Percentiles rank a stretch among this genome's conserved stretches.
These are phyloP conservation scores for Rauvolfia tetraphylla DNA, from an alignment of 257 asterid genomes.

Conservation along the genomic window DNA sequence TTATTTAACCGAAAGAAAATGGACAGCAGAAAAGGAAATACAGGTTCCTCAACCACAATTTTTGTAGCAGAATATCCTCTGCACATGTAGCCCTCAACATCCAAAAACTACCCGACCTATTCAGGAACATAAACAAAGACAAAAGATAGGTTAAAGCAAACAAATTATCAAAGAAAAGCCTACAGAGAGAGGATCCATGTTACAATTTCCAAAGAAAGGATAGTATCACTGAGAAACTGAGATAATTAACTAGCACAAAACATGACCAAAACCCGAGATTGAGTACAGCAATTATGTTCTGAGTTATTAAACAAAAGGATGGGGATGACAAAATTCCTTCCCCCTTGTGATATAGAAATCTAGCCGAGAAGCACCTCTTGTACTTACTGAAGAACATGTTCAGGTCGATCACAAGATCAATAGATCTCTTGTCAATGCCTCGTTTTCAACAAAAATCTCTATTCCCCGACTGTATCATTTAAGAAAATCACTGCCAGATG, in stretches of 20 bases:
- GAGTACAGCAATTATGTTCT: neutral
- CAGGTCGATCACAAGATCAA: neutral
- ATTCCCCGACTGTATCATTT: neutral
- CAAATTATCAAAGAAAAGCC: neutral
- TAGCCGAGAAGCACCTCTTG: neutral
- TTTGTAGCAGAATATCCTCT: too few relatives aligned
- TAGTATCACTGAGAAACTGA: neutral
- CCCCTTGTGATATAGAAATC: too few relatives aligned
- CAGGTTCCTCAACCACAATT: too few relatives aligned
- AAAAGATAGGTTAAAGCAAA: neutral
- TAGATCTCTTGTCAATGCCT: neutral
- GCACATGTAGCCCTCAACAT: too few relatives aligned
- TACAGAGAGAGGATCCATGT: neutral
- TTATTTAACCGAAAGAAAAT: too few relatives aligned
- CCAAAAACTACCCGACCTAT: neutral
- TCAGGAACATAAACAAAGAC: neutral
- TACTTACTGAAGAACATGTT: neutral
- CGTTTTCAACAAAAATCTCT: neutral
- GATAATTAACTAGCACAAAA: neutral
- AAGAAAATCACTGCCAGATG: neutral
- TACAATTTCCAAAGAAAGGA: neutral
- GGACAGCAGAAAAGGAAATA: too few relatives aligned
- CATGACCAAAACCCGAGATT: neutral
- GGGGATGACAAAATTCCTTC: too few relatives aligned
- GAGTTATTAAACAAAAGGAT: too few relatives aligned